These are phyloP conservation scores for Aspergillus spinulosporus DNA, from an alignment of 2,329 filamentous ascomycete genomes.

Conservation along the genomic window DNA sequence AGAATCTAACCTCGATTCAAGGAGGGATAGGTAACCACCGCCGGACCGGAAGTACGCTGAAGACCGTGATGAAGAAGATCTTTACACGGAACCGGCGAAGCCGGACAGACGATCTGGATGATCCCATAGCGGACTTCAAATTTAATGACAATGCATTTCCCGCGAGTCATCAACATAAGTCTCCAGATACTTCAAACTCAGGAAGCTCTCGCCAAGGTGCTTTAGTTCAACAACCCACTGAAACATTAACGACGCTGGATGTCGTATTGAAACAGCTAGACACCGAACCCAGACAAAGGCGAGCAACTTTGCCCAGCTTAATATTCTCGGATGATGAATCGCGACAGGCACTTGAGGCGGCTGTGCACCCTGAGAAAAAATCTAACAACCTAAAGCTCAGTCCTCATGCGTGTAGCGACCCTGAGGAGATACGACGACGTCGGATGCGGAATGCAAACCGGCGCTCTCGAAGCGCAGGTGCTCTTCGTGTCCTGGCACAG, in stretches of 20 bases:
- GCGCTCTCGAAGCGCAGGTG: slow-evolving; percentile 48
- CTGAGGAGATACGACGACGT: slow-evolving; percentile 23
- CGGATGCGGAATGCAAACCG: slow-evolving; percentile 37
- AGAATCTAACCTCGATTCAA: slow-evolving; percentile 23
- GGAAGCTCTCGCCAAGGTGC: slow-evolving; percentile 27
- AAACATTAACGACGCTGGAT: slow-evolving; percentile 23
- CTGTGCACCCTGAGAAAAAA: slow-evolving; percentile 23
- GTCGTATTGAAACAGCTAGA: slow-evolving; percentile 26
- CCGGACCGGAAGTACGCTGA: slow-evolving; percentile 44
- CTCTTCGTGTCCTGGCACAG: slow-evolving; percentile 37
- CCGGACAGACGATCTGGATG: slow-evolving; percentile 33
- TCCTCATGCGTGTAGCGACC: slow-evolving; percentile 17
- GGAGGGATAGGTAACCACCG: slow-evolving; percentile 34
- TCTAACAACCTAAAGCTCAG: slow-evolving; percentile 15
- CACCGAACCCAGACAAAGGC: slow-evolving; percentile 33
- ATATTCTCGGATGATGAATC: slow-evolving; percentile 45
- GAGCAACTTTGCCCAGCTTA: slow-evolving; percentile 48
- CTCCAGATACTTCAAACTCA: slow-evolving; percentile 29
- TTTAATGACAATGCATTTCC: slow-evolving; percentile 15
- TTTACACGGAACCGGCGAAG: slow-evolving; percentile 44
- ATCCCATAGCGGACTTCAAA: slow-evolving; percentile 22
- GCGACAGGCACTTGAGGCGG: slow-evolving; percentile 29
- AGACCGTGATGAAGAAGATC: slow-evolving; percentile 47
- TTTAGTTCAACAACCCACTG: slow-evolving; percentile 25
- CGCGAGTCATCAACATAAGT: slow-evolving; percentile 17